phyloP scores from a whole-genome alignment of 805 yeast genomes.

The Lipomyces oligophaga region DNA sequence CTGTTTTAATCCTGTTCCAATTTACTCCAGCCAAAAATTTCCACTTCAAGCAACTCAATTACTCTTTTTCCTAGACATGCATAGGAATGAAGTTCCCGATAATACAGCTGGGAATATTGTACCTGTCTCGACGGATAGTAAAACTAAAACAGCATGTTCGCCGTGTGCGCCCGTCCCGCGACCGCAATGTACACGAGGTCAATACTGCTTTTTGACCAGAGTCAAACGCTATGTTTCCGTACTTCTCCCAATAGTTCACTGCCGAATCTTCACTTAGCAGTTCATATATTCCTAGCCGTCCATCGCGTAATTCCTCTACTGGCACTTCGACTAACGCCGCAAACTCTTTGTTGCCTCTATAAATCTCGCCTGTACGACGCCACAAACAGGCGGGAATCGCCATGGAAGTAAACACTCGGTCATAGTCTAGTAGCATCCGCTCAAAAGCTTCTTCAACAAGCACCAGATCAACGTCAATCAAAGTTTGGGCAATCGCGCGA shows the following conservation, averaged over 20 bases:
- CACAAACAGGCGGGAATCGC: constrained; percentile 97
- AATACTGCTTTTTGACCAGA: constrained; percentile 92
- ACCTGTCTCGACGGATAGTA: constrained; percentile 86
- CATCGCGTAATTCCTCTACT: constrained; percentile 88
- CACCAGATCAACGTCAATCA: constrained; percentile 86
- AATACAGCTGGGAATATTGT: constrained; percentile 92
- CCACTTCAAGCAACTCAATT: too few species aligned
- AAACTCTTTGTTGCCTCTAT: constrained; percentile 92
- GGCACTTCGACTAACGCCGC: constrained; percentile 86
- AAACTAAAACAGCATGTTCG: constrained; percentile 90
- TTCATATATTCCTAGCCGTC: constrained; percentile 87
- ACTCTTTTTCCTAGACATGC: constrained; percentile 38
- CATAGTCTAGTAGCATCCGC: constrained; percentile 87
- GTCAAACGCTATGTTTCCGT: constrained; percentile 93
- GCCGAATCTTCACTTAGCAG: constrained; percentile 94
- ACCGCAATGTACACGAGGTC: constrained; percentile 82
- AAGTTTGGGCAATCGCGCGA: constrained; percentile 82
- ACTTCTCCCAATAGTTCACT: constrained; percentile 96
- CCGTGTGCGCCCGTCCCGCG: constrained; percentile 74
- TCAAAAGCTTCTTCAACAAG: constrained; percentile 92
- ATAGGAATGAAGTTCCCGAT: constrained; percentile 94
- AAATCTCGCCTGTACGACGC: constrained; percentile 96
- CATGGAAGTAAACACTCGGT: constrained; percentile 93
- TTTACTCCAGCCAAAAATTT: too few species aligned
- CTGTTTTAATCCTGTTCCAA: too few species aligned